Conservation (phyloP, 2,329 filamentous ascomycete genomes). For the Cadophora sp. region DNA sequence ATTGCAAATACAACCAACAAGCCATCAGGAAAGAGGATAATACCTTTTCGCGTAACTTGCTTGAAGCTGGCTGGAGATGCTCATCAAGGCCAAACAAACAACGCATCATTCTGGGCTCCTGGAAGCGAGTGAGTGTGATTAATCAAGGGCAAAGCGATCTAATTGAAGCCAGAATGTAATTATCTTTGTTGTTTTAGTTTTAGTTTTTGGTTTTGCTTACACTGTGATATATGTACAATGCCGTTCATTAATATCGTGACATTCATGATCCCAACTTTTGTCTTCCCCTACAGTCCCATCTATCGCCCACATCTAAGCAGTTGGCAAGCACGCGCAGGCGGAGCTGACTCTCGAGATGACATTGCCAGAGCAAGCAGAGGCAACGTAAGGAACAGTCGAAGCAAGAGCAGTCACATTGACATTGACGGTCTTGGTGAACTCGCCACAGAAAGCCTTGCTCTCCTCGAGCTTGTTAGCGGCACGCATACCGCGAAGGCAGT, state of each 20-base stretch:
- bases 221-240: neutral
- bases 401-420: constrained; percentile 21
- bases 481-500: constrained; percentile 47
- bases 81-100: too few species aligned
- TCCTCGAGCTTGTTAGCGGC: constrained; percentile 44
- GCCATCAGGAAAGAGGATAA: too few species aligned
- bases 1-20: too few species aligned
- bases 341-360: constrained; percentile 26
- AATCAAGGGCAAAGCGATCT: too few species aligned
- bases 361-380: constrained; percentile 27
- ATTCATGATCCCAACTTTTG: neutral
- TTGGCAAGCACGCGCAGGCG: constrained; percentile 30
- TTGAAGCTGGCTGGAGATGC: too few species aligned
- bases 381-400: constrained; percentile 13
- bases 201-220: too few species aligned
- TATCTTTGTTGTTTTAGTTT: too few species aligned
- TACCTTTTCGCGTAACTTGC: too few species aligned
- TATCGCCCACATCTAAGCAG: neutral
- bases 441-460: constrained; percentile 46
- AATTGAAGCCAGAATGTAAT: too few species aligned
- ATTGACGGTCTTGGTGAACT: constrained; percentile 28
- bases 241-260: neutral
- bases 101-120: too few species aligned
- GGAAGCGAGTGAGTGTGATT: too few species aligned
- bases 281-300: too few species aligned